Evolutionary conservation across 441 rosid genomes (phyloP).

Genomic region (Adansonia gregorii): DNA sequence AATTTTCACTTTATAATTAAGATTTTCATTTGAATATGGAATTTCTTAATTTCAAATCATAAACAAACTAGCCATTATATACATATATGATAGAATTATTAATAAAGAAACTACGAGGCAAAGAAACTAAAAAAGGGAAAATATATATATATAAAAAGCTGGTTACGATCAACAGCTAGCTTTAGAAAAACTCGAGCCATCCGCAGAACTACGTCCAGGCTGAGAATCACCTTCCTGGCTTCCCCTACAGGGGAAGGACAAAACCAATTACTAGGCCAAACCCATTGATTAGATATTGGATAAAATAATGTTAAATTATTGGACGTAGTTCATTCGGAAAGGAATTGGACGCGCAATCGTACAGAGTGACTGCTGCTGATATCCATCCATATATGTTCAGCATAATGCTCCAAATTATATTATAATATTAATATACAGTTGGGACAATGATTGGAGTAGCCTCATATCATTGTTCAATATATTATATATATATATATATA

Average conservation of each 20-base stretch:
- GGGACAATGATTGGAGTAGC: background rate
- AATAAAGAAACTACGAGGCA: too few relatives aligned
- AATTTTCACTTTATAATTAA: too few relatives aligned
- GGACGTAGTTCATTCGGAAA: background rate
- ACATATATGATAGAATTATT: too few relatives aligned
- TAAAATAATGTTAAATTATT: background rate
- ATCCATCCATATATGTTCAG: background rate
- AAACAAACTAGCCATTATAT: too few relatives aligned
- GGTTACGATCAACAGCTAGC: too few relatives aligned
- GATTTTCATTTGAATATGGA: too few relatives aligned
- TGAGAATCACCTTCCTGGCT: background rate
- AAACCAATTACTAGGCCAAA: background rate
- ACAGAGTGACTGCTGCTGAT: background rate
- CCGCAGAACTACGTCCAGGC: background rate
- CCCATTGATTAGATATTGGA: background rate
- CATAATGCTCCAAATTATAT: conserved; percentile 6
- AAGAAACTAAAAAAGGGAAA: too few relatives aligned
- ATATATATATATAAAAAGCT: too few relatives aligned
- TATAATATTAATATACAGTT: background rate
- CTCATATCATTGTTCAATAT: background rate
- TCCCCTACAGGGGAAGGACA: background rate
- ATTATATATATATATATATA: too few relatives aligned
- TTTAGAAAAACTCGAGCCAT: background rate
- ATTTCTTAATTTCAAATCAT: too few relatives aligned
- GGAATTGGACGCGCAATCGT: background rate